phyloP scores from a whole-genome alignment of 2,329 filamentous ascomycete species.

The Penicillium hordei region DNA sequence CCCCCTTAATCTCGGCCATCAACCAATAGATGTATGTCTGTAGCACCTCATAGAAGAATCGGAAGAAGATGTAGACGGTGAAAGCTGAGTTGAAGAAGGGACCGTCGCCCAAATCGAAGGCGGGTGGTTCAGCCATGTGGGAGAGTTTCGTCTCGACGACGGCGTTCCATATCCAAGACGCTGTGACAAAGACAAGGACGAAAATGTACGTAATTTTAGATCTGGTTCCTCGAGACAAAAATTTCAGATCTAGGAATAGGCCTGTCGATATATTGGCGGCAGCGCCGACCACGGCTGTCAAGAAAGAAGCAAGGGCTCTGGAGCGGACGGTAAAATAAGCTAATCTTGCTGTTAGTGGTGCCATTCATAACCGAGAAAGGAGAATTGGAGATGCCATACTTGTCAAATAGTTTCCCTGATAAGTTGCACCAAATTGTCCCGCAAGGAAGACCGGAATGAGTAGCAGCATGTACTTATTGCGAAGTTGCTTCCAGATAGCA shows the following conservation, averaged over 20 bases:
- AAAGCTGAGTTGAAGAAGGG: slow-evolving; percentile 39
- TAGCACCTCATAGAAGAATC: slow-evolving; percentile 55
- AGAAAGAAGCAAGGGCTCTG: slow-evolving; percentile 45
- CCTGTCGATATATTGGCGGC: slow-evolving; percentile 35
- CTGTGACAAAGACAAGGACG: slow-evolving; percentile 46
- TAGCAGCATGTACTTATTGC: slow-evolving; percentile 49
- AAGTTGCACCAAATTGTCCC: slow-evolving; percentile 54
- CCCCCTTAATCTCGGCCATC: slow-evolving; percentile 36
- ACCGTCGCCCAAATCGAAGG: slow-evolving; percentile 40
- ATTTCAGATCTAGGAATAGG: slow-evolving; percentile 38
- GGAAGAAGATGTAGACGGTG: slow-evolving; percentile 50
- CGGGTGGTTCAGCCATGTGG: slow-evolving; percentile 44
- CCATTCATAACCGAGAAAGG: background rate
- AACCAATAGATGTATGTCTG: slow-evolving; percentile 56
- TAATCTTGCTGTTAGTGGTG: background rate
- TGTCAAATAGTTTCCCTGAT: slow-evolving; percentile 54
- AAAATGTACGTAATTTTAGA: slow-evolving; percentile 47
- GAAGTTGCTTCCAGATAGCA: slow-evolving; percentile 43
- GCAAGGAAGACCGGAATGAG: slow-evolving; percentile 52
- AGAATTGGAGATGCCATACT: slow-evolving; percentile 17
- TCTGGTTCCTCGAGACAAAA: slow-evolving; percentile 43
- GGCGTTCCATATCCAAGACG: slow-evolving; percentile 51
- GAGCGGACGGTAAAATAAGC: slow-evolving; percentile 54
- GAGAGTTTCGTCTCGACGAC: slow-evolving; percentile 51
- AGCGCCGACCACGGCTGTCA: slow-evolving; percentile 50